phyloP scores from a whole-genome alignment of 306 rosid genomes.

The Dalbergia cultrata region DNA sequence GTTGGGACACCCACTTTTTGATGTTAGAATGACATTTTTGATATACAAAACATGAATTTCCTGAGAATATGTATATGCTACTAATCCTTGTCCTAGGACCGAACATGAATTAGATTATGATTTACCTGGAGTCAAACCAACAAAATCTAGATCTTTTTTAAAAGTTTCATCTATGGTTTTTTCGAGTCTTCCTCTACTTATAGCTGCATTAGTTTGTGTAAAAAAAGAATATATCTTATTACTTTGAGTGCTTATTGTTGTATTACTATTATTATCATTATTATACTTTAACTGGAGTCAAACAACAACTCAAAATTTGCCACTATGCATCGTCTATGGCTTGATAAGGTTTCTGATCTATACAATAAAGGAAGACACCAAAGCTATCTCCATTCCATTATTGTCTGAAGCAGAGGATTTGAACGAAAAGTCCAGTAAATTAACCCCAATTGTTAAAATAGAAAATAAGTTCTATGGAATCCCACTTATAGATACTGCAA shows the following conservation, averaged over 20 bases:
- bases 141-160: no score
- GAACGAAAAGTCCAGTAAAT: slow-evolving; percentile 45
- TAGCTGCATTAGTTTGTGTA: background rate
- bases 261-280: background rate
- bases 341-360: slow-evolving; percentile 31
- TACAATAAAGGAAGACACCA: slow-evolving; percentile 67
- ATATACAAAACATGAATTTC: slow-evolving; percentile 19
- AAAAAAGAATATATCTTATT: background rate
- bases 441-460: background rate
- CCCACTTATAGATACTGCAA: slow-evolving; percentile 41
- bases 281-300: background rate
- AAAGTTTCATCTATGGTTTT: no score
- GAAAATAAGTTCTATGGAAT: slow-evolving; percentile 8
- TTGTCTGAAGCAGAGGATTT: slow-evolving; percentile 63
- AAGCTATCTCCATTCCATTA: slow-evolving; percentile 54
- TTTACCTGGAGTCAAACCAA: no score
- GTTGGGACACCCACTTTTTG: background rate
- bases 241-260: no score
- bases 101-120: no score
- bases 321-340: background rate
- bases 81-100: no score
- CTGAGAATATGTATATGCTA: background rate
- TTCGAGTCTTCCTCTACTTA: no score
- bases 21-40: no score
- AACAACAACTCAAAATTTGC: slow-evolving; percentile 7